Percentiles rank a stretch among this genome's conserved stretches.
Conservation (phyloP, 1,284 basidiomycete genomes). For the Agaricales sp. region DNA sequence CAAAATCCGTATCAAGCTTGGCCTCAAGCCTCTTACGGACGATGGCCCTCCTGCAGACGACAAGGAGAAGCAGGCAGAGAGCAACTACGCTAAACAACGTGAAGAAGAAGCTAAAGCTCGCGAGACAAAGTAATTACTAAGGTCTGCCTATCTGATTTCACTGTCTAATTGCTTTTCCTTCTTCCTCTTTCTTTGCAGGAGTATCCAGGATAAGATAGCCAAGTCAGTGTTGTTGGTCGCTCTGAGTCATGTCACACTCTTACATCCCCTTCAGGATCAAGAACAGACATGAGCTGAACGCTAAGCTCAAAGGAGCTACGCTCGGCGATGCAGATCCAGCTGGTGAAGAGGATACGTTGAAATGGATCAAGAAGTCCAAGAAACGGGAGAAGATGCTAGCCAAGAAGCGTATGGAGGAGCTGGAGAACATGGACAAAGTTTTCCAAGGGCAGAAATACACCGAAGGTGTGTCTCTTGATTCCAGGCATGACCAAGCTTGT, state of each 20-base stretch:
- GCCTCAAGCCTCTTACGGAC: slow-evolving; percentile 88
- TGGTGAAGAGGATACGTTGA: slow-evolving; percentile 62
- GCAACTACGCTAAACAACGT: slow-evolving; percentile 71
- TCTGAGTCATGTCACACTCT: slow-evolving; percentile 37
- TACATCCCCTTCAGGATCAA: slow-evolving; percentile 60
- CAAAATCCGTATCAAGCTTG: slow-evolving; percentile 90
- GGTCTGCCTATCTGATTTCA: slow-evolving; percentile 8
- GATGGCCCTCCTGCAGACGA: slow-evolving; percentile 54
- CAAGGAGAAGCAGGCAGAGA: slow-evolving; percentile 74
- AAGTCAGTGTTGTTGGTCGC: slow-evolving; percentile 59
- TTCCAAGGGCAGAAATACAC: slow-evolving; percentile 67
- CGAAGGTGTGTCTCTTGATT: slow-evolving; percentile 50
- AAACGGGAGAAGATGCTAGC: slow-evolving; percentile 82
- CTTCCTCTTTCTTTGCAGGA: slow-evolving; percentile 32
- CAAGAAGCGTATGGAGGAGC: slow-evolving; percentile 65
- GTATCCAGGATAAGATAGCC: slow-evolving; percentile 70
- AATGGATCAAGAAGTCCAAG: slow-evolving; percentile 86
- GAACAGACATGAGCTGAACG: slow-evolving; percentile 85
- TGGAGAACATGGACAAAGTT: slow-evolving; percentile 73
- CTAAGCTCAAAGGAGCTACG: slow-evolving; percentile 83
- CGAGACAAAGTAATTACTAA: slow-evolving; percentile 56
- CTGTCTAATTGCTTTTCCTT: slow-evolving; percentile 11
- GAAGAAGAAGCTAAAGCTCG: slow-evolving; percentile 63
- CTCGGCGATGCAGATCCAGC: slow-evolving; percentile 65
- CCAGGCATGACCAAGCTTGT: slow-evolving; percentile 3